Percentiles rank a stretch among this genome's conserved stretches.
Conservation (phyloP, 2,329 filamentous ascomycete species). For the Cladobotryum protrusum region DNA sequence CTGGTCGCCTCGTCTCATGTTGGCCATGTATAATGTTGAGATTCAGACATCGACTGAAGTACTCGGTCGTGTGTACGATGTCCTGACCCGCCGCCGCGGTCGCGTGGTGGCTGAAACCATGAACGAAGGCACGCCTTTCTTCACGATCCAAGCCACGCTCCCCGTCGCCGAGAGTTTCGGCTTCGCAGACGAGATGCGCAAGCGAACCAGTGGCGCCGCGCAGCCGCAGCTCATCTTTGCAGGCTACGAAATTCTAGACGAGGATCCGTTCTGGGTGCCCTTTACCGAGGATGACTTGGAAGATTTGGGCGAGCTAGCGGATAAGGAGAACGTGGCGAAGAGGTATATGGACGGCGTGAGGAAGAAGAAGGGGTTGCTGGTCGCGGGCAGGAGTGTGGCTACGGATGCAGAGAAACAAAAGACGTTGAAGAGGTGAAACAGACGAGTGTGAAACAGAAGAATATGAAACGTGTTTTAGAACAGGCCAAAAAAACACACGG, state of each 20-base stretch:
- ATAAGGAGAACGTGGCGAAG: constrained; percentile 94
- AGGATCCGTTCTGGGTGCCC: constrained; percentile 97
- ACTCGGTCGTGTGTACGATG: constrained; percentile 88
- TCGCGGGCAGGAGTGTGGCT: constrained; percentile 70
- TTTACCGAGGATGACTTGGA: constrained; percentile 95
- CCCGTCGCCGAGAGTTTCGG: constrained; percentile 95
- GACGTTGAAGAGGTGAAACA: constrained; percentile 52
- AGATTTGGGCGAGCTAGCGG: constrained; percentile 88
- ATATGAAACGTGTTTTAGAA: not conserved
- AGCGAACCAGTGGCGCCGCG: constrained; percentile 83
- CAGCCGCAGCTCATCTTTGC: constrained; percentile 90
- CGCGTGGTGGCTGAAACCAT: constrained; percentile 84
- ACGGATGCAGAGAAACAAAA: constrained; percentile 90
- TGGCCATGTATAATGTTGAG: constrained; percentile 97
- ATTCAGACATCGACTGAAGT: constrained; percentile 97
- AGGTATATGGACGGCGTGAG: constrained; percentile 89
- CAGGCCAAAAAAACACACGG: no score
- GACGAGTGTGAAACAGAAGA: not conserved
- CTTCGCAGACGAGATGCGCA: constrained; percentile 93
- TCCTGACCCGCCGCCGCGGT: constrained; percentile 90
- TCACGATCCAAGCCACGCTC: constrained; percentile 81
- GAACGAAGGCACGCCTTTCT: constrained; percentile 94
- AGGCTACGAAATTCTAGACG: constrained; percentile 86
- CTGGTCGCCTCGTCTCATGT: constrained; percentile 90
- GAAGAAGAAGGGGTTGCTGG: constrained; percentile 77